Base-by-base conservation (phyloP, 441 rosid genomes). In the Pelargonium australe region DNA sequence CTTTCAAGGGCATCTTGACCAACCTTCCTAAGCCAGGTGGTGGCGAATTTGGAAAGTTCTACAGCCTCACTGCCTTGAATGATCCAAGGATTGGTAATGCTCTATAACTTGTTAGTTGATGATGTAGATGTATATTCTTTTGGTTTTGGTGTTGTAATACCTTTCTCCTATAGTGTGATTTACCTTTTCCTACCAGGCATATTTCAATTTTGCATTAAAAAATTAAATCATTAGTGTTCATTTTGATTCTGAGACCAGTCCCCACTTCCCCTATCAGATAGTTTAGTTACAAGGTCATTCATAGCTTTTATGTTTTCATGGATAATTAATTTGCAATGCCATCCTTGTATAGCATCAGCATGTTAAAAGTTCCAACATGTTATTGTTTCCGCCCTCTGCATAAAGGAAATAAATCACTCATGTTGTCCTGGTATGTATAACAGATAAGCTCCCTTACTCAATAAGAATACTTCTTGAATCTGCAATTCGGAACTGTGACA, bases 381-480 rank as follows among this genome's bases (percentile, higher is more conserved):
- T 61, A 7, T 61, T 23, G 64, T 19, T 20, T 61, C 37, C 9
- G 1, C 17, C 23, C 20, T 25, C 3, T 10, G 64, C 16, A 13
- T 61, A 23, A 61, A 61, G 34, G 3, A 10, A 47, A 47, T 23
- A 61, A 61, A 19, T 60, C 13, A 53, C 20, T 47, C 11, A 20
- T 65, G 20, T 74, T 78, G 73, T 64, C 66, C 57, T 34, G 78
- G 10, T 68, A 16, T 73, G 0, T 49, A 49, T 72, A 40, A 80
- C 77, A 95, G 99, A 88, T 65, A 95, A 89, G 69, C 82, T 95
- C 68, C 98, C 99, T 4, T 95, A 90, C 86, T 95, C 97, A 19
- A 86, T 95, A 55, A 92, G 90, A 81, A 95, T 95, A 72, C 89
- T 95, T 76, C 95, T 95, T 67, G 99, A 95, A 76, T 95, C 99